A percentile compares a stretch with the other conserved stretches of the same genome.
Conservation (phyloP, 2,329 filamentous ascomycete genomes). For the Pleurostoma richardsiae region DNA sequence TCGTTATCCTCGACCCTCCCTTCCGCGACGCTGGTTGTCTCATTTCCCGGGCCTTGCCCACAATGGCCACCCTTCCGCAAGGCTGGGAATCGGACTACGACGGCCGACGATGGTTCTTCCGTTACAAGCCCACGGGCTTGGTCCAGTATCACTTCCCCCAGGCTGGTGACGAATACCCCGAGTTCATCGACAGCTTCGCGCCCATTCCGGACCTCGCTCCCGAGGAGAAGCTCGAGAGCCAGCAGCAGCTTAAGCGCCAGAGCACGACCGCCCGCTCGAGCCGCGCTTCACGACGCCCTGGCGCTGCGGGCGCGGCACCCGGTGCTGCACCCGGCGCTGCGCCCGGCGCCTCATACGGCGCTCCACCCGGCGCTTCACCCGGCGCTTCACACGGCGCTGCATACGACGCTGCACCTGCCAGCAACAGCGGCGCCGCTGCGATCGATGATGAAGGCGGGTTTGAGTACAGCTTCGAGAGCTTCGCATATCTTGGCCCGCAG, state of each 20-base stretch:
- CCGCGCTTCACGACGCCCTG: background rate
- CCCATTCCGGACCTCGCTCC: conserved; percentile 36
- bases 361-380: background rate
- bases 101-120: conserved; percentile 52
- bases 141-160: conserved; percentile 53
- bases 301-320: background rate
- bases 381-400: background rate
- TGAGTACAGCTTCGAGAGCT: conserved; percentile 47
- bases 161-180: conserved; percentile 54
- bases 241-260: conserved; percentile 40
- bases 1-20: too few relatives aligned
- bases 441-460: conserved; percentile 25
- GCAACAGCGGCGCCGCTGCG: conserved; percentile 15
- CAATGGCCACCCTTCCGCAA: conserved; percentile 40
- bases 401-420: too few relatives aligned
- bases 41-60: background rate
- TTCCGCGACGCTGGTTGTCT: too few relatives aligned
- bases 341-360: background rate
- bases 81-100: conserved; percentile 57
- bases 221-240: conserved; percentile 48
- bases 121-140: conserved; percentile 47
- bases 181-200: conserved; percentile 33
- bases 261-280: conserved; percentile 11
- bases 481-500: conserved; percentile 47
- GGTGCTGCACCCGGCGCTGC: background rate